Evolutionary conservation across 1,284 basidiomycete species (phyloP).

Genomic region (Vanrija sp.): DNA sequence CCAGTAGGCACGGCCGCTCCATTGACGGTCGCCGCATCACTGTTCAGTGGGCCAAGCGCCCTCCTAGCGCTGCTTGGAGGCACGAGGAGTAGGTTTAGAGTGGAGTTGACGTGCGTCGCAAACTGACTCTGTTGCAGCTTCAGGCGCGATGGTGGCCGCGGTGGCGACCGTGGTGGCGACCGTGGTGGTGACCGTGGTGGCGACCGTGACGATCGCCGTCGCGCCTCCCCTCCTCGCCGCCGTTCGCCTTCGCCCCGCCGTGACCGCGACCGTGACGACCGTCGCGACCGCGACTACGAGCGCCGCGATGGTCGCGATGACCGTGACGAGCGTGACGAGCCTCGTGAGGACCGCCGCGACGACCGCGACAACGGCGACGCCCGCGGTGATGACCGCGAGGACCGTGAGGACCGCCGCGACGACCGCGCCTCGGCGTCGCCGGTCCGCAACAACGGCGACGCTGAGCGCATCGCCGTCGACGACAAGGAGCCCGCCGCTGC

Average conservation of each 20-base stretch:
- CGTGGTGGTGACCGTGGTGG: conserved; percentile 1
- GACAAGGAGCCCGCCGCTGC: not conserved
- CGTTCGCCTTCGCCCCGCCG: conserved; percentile 29
- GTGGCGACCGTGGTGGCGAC: conserved; percentile 8
- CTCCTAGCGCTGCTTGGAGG: conserved; percentile 80
- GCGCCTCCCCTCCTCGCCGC: conserved; percentile 27
- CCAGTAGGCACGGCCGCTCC: conserved; percentile 68
- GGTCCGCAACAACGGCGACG: not conserved
- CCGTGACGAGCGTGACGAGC: conserved; percentile 1
- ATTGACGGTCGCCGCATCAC: conserved; percentile 78
- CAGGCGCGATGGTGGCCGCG: conserved; percentile 49
- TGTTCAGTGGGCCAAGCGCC: conserved; percentile 87
- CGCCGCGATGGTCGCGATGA: conserved; percentile 24
- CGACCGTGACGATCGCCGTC: conserved; percentile 9
- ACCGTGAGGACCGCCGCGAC: conserved; percentile 23
- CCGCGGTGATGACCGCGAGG: conserved; percentile 7
- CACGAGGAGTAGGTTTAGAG: conserved; percentile 54
- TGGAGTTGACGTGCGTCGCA: conserved; percentile 19
- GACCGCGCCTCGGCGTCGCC: conserved; percentile 10
- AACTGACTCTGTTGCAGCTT: conserved; percentile 7
- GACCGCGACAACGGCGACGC: conserved; percentile 25
- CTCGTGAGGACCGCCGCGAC: conserved; percentile 7
- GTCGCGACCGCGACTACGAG: conserved; percentile 31
- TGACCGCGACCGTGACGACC: conserved; percentile 2
- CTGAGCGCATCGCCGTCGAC: conserved; percentile 1